Percentiles rank a stretch among this genome's conserved stretches.
These are phyloP conservation scores for Isoetes engelmannii DNA, from an alignment of 83 land plant genomes.

Conservation along the genomic window DNA sequence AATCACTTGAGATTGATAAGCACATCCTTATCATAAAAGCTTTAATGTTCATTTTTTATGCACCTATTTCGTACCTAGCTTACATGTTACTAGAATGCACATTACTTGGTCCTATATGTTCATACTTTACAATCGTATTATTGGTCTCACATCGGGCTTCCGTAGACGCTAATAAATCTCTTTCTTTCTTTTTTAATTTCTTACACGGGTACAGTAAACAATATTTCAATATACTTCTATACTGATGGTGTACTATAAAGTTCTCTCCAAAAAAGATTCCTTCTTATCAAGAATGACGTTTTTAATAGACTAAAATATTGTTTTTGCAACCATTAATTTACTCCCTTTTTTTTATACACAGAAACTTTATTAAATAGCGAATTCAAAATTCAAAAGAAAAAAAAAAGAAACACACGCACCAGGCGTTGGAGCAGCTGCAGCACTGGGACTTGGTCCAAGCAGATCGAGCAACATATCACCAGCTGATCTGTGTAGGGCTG, in stretches of 20 bases:
- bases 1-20: neutral
- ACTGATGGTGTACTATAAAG: constrained; percentile 1
- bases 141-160: no score
- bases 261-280: no score
- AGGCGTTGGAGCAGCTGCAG: constrained; percentile 34
- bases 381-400: constrained; percentile 1
- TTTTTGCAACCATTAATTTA: neutral
- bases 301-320: neutral
- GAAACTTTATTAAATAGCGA: constrained; percentile 8
- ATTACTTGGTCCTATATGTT: no score
- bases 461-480: constrained; percentile 69
- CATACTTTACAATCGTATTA: no score
- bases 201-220: neutral
- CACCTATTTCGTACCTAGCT: no score
- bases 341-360: neutral
- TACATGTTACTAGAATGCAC: no score
- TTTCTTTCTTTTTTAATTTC: no score
- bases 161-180: no score
- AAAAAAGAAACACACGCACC: constrained; percentile 26
- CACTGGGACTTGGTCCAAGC: constrained; percentile 44
- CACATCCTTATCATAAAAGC: neutral
- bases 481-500: constrained; percentile 42
- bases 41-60: no score
- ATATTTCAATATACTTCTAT: neutral
- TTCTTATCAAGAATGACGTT: neutral